These are phyloP conservation scores for Pleurotus salmoneostramineus DNA, from an alignment of 768 basidiomycete species.

Conservation along the genomic window DNA sequence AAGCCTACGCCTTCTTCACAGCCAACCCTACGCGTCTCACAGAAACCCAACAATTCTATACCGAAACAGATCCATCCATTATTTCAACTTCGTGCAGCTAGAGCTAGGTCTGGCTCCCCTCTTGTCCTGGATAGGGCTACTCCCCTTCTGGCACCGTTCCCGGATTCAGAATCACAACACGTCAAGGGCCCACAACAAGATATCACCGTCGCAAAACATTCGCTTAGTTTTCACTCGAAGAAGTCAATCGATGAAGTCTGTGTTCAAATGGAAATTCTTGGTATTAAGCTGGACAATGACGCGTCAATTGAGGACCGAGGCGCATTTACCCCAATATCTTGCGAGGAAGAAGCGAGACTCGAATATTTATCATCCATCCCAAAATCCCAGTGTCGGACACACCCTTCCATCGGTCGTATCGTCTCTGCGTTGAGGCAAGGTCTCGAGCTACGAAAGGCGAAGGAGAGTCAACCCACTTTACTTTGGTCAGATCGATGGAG, in stretches of 20 bases:
- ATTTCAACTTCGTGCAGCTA: constrained; percentile 32
- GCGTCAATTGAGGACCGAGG: background rate
- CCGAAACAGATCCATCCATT: constrained; percentile 39
- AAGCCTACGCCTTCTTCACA: background rate
- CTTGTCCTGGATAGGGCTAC: constrained; percentile 5
- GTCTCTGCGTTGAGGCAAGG: constrained; percentile 17
- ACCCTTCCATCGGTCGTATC: constrained; percentile 51
- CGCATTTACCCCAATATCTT: background rate
- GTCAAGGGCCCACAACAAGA: constrained; percentile 51
- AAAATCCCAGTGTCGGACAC: constrained; percentile 12
- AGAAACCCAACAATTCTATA: background rate
- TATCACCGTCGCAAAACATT: background rate
- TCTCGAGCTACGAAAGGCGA: constrained; percentile 10
- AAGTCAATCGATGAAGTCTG: too few relatives aligned
- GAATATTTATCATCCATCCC: constrained; percentile 22
- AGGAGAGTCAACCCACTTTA: constrained; percentile 27
- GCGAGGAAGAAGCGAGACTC: constrained; percentile 4
- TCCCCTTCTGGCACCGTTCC: constrained; percentile 36
- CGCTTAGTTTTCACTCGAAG: background rate
- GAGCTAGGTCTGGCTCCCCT: constrained; percentile 10
- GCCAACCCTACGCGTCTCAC: background rate
- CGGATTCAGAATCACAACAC: constrained; percentile 51
- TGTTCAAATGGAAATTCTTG: background rate
- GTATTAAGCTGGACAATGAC: constrained; percentile 1
- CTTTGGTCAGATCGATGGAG: constrained; percentile 76